These are phyloP conservation scores for Giardia muris DNA, from an alignment of 208 protist species.

Conservation along the genomic window DNA sequence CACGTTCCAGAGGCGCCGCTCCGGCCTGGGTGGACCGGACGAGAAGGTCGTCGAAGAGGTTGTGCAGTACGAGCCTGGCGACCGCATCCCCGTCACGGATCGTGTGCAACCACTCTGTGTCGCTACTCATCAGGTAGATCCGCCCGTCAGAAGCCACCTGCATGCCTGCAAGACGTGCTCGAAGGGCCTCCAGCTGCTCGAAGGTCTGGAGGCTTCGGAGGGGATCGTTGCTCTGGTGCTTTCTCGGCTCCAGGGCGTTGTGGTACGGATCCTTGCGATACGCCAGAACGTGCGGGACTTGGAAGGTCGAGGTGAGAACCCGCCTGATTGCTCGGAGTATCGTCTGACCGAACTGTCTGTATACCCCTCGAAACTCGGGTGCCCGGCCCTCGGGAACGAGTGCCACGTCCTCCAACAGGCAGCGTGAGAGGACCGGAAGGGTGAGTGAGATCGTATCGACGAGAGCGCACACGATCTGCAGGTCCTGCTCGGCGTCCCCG, in stretches of 20 bases:
- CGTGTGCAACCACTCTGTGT: background rate
- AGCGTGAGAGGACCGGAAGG: background rate
- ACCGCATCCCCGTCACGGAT: background rate
- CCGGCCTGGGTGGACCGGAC: background rate
- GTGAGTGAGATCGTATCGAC: background rate
- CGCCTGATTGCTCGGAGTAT: no score
- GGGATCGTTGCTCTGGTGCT: background rate
- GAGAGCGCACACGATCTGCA: background rate
- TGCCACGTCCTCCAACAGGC: background rate
- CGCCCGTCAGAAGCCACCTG: background rate
- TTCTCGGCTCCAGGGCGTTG: background rate
- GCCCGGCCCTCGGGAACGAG: no score
- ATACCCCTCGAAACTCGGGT: no score
- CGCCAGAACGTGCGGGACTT: background rate
- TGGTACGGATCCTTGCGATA: background rate
- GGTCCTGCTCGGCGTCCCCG: background rate
- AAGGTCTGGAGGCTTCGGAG: background rate
- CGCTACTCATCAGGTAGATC: background rate
- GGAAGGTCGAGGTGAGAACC: background rate
- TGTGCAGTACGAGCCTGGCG: background rate
- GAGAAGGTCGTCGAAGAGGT: background rate
- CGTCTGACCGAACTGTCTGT: no score
- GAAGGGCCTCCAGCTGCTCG: background rate
- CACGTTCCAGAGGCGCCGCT: no score
- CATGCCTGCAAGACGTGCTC: background rate